Base-by-base conservation (phyloP, 2,329 filamentous ascomycete genomes). In the Magnaporthiopsis poae region DNA sequence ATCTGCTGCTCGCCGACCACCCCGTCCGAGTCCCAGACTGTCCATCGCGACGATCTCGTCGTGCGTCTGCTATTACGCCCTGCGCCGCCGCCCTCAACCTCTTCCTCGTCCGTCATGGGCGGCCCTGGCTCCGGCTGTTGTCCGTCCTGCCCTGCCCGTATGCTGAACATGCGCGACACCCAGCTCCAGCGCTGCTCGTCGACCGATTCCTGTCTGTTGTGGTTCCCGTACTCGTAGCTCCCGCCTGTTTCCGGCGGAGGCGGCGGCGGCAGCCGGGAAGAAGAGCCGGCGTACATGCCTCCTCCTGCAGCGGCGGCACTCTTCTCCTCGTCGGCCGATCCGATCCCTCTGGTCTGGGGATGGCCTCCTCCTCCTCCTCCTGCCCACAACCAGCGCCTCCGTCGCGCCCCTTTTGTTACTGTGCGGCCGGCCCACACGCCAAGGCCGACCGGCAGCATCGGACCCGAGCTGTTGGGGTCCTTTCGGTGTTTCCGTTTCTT, bases 191-290 rank as follows among this genome's bases (percentile, higher is more conserved):
- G 64, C 63, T 65, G 67, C 62, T 65, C 39, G 31, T 60, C 46
- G 71, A 79, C 78, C 39, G 81, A 75, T 56, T 82, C 78, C 68
- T 91, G 76, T 36, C 81, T 75, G 61, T 79, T 27, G 1, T 27
- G 27, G 27, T 27, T 79, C 2, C 86, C 80, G 18, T 84, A 82
- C 29, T 81, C 76, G 5, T 78, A 78, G 60, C 35, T 61, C 36
- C 56, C 60, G 5, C 21, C 46, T 4, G 46, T 56, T 21, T 21
- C 46, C 3, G n/a, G 8, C 46, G 46, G 46, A 56, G 21, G 5
- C 46, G 46, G 46, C 27, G 2, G 27, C 2, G 27, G 27, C 2
- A 2, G 27, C 39, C 39, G 18, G 39, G 39, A 21, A 21, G 39
- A 11, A 21, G 39, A 11, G 18, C 46, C 46, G 21, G 1, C 46